Evolutionary conservation across 1,284 basidiomycete genomes (phyloP), one percentile per base, ranked within the genome.

Genomic region (Rhodotorula glutinis): DNA sequence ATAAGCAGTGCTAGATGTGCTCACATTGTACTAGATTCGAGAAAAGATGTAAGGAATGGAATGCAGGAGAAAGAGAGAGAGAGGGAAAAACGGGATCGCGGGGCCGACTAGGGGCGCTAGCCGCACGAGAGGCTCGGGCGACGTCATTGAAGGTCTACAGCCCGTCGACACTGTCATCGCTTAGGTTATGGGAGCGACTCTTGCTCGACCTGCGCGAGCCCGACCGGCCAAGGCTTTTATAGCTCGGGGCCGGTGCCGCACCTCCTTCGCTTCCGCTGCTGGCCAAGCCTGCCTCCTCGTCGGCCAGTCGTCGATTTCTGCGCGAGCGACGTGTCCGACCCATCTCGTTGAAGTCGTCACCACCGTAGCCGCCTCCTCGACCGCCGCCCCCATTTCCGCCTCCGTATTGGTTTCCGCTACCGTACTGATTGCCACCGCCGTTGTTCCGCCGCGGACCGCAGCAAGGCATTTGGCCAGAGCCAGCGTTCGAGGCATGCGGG

Each of bases 61-160:
- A 56, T 25, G 25, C 17, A 56, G 40, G 14, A 27, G 41, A 56
- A 25, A 29, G 54, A 56, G 25, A 55, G 53, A 55, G 25, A 30
- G 29, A 40, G 14, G n/a, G 19, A 21, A 21, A 17, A 46, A 19
- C 55, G 30, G 30, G 53, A 47, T 47, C 23, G n/a, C 46, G n/a
- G n/a, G n/a, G n/a, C n/a, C n/a, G 46, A 47, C 46, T 23, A 21
- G 46, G 46, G 21, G 46, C 23, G 46, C 33, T 38, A 38, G 46
- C 21, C 13, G n/a, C 46, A 10, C 21, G 46, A 21, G n/a, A 25
- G 46, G 46, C 46, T 47, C 46, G 46, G 46, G 5, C 46, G 46
- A 47, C 23, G 46, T 10, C n/a, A 47, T 11, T 47, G 13, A 9
- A 11, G 9, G 3, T 23, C 46, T 47, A 47, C 1, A n/a, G 21